Conservation (phyloP, 2,329 filamentous ascomycete species). For the Fusarium burgessii region DNA sequence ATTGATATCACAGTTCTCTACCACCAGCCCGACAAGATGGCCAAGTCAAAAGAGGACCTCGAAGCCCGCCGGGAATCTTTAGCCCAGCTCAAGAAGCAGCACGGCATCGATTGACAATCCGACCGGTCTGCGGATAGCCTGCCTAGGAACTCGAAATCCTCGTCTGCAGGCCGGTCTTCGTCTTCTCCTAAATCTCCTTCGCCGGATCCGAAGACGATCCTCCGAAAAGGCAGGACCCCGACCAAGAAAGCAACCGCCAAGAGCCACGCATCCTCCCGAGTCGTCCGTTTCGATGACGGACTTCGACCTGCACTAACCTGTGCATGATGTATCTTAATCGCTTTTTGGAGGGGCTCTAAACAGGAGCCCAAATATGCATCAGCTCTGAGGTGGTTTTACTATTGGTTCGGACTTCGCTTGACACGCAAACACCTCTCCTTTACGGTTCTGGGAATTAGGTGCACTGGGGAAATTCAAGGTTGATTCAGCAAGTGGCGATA, state of each 20-base stretch:
- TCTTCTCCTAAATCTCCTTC: conserved; percentile 57
- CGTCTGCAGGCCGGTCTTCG: conserved; percentile 73
- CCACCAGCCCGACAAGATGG: conserved; percentile 75
- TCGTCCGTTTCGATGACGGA: conserved; percentile 58
- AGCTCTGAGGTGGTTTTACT: conserved; percentile 41
- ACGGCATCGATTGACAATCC: conserved; percentile 97
- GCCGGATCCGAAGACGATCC: conserved; percentile 58
- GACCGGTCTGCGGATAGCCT: conserved; percentile 73
- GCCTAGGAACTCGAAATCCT: conserved; percentile 57
- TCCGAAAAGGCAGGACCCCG: conserved; percentile 57
- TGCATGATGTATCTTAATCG: conserved; percentile 51
- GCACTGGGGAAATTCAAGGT: conserved; percentile 48
- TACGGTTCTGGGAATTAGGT: conserved; percentile 43
- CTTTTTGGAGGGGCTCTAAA: conserved; percentile 36
- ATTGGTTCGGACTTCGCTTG: conserved; percentile 46
- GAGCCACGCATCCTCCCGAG: conserved; percentile 54
- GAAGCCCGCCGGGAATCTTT: conserved; percentile 95
- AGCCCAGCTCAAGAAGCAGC: conserved; percentile 97
- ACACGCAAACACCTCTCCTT: conserved; percentile 41
- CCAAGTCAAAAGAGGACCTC: conserved; percentile 91
- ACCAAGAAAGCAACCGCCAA: conserved; percentile 51
- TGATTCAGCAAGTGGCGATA: conserved; percentile 50
- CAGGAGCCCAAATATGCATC: conserved; percentile 33
- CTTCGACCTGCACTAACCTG: conserved; percentile 54
- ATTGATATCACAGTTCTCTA: conserved; percentile 63